Percentiles rank a stretch among this genome's conserved stretches.
phyloP scores from a whole-genome alignment of 139 green algal species.

The Klebsormidium nitens region DNA sequence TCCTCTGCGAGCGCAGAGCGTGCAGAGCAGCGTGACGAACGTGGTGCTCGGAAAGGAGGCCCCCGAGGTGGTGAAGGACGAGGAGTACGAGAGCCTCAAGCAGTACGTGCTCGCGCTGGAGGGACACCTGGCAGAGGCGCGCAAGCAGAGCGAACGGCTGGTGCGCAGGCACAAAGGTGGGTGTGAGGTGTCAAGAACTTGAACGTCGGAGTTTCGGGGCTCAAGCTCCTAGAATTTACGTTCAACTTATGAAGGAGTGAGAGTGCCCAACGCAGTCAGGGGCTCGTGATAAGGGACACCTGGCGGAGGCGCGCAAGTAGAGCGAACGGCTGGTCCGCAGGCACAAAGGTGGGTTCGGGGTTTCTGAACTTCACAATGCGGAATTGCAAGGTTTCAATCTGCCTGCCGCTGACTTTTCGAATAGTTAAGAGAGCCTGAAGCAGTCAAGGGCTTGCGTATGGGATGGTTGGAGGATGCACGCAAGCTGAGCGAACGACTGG shows the following conservation, averaged over 20 bases:
- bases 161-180: conserved; percentile 40
- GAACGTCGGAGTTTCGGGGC: neutral
- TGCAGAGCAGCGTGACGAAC: conserved; percentile 23
- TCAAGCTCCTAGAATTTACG: too few relatives aligned
- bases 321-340: conserved; percentile 54
- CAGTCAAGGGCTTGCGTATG: conserved; percentile 74
- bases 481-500: conserved; percentile 60
- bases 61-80: conserved; percentile 45
- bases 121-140: conserved; percentile 71
- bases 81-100: conserved; percentile 60
- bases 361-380: too few relatives aligned
- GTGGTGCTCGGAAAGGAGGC: conserved; percentile 35
- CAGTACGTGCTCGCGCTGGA: conserved; percentile 81
- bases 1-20: conserved; percentile 8
- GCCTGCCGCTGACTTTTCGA: too few relatives aligned
- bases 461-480: conserved; percentile 73
- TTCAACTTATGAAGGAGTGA: too few relatives aligned
- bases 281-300: conserved; percentile 67
- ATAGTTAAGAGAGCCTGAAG: conserved; percentile 61
- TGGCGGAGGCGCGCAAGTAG: conserved; percentile 74
- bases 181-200: too few relatives aligned
- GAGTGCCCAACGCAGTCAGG: conserved; percentile 66
- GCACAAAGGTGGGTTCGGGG: conserved; percentile 22
- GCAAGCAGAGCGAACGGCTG: conserved; percentile 63
- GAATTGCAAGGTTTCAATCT: neutral